Conservation (phyloP, 495 filamentous ascomycete genomes). For the Pyronema omphalodes region DNA sequence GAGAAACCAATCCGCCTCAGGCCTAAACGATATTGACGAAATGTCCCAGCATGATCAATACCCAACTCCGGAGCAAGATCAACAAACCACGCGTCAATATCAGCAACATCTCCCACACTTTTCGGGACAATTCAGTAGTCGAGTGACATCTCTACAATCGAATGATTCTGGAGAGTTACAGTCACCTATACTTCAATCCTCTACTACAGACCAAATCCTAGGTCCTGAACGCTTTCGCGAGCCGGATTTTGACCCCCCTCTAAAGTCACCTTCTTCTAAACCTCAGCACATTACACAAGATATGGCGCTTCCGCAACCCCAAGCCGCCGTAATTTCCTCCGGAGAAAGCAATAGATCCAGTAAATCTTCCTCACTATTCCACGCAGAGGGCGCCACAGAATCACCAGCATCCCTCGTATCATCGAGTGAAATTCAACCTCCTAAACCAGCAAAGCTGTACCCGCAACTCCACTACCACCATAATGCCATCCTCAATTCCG, state of each 20-base stretch:
- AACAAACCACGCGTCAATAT: constrained; percentile 17
- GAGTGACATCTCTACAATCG: constrained; percentile 20
- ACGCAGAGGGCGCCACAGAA: constrained; percentile 6
- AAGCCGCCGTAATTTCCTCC: constrained; percentile 29
- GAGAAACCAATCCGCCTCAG: constrained; percentile 5
- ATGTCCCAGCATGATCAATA: constrained; percentile 9
- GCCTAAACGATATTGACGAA: constrained; percentile 7
- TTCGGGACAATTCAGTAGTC: constrained; percentile 6
- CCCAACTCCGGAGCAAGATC: constrained; percentile 15
- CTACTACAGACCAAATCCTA: constrained; percentile 16
- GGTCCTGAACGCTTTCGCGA: constrained; percentile 10
- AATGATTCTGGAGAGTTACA: constrained; percentile 17
- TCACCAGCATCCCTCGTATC: constrained; percentile 16
- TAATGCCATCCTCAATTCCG: constrained; percentile 18
- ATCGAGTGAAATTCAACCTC: constrained; percentile 1
- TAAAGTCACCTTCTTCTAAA: constrained; percentile 15
- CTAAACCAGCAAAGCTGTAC: constrained; percentile 7
- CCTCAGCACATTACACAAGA: constrained; percentile 25
- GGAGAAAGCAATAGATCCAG: constrained; percentile 26
- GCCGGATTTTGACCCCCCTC: constrained; percentile 15
- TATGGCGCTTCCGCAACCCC: constrained; percentile 27
- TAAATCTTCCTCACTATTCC: constrained; percentile 8
- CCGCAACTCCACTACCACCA: constrained; percentile 40
- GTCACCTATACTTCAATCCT: constrained; percentile 4
- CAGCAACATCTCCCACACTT: constrained; percentile 19